phyloP scores from a whole-genome alignment of 257 asterid species.

The Przewalskia tangutica region DNA sequence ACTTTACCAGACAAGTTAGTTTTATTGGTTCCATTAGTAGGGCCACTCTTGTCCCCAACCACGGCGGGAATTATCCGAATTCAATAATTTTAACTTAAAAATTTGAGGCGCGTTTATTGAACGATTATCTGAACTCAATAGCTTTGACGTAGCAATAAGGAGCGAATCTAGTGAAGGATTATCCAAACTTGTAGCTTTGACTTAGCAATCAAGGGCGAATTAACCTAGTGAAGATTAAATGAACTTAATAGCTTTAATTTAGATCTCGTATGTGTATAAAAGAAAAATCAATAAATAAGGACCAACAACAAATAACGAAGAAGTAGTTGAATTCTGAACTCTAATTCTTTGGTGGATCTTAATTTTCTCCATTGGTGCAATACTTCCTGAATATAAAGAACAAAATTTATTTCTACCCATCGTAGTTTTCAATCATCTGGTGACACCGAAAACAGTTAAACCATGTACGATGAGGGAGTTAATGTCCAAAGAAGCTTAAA shows the following conservation, averaged over 20 bases:
- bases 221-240: no score
- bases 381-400: not conserved
- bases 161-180: not conserved
- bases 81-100: not conserved
- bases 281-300: no score
- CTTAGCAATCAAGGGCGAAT: no score
- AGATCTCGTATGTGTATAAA: no score
- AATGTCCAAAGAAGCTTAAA: not conserved
- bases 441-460: not conserved
- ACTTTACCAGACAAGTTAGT: slow-evolving; percentile 16
- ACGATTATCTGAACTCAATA: not conserved
- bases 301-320: not conserved
- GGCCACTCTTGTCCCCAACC: not conserved
- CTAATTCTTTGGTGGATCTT: not conserved
- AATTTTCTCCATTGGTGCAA: not conserved
- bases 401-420: not conserved
- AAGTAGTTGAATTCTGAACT: not conserved
- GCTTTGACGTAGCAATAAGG: not conserved
- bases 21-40: slow-evolving; percentile 1
- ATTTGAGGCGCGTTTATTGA: not conserved
- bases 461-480: not conserved
- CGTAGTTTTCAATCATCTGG: not conserved
- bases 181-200: no score
- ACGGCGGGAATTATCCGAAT: not conserved
- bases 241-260: no score